phyloP scores from a whole-genome alignment of 2,329 filamentous ascomycete genomes.

The Pseudogymnoascus sp. region DNA sequence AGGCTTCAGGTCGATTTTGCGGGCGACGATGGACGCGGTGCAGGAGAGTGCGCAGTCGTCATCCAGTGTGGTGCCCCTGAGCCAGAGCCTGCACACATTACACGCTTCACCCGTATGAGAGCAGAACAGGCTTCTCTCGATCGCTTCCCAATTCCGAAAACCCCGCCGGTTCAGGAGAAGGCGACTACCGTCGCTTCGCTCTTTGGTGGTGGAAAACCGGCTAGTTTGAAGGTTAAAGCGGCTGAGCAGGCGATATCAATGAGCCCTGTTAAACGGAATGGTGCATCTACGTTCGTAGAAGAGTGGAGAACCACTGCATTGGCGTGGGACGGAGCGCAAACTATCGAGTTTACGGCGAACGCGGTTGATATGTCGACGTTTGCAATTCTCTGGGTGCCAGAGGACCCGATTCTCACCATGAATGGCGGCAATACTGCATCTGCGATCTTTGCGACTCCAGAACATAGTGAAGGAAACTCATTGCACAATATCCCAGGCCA shows the following conservation, averaged over 20 bases:
- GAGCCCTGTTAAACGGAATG: slow-evolving; percentile 17
- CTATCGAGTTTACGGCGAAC: slow-evolving; percentile 59
- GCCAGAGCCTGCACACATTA: slow-evolving; percentile 38
- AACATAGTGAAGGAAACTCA: slow-evolving; percentile 17
- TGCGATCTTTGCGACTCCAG: slow-evolving; percentile 22
- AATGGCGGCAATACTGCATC: slow-evolving; percentile 36
- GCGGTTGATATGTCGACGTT: slow-evolving; percentile 69
- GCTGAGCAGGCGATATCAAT: slow-evolving; percentile 22
- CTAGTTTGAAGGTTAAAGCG: slow-evolving; percentile 17
- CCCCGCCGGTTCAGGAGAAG: slow-evolving; percentile 21
- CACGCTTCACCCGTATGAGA: slow-evolving; percentile 50
- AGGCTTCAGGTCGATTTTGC: slow-evolving; percentile 84
- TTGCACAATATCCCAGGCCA: slow-evolving; percentile 70
- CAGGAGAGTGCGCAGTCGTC: slow-evolving; percentile 70
- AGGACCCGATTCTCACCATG: slow-evolving; percentile 66
- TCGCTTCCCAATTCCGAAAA: slow-evolving; percentile 27
- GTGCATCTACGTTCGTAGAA: slow-evolving; percentile 38
- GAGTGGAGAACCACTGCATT: slow-evolving; percentile 62
- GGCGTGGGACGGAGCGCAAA: slow-evolving; percentile 52
- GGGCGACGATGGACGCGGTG: slow-evolving; percentile 65
- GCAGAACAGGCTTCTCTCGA: slow-evolving; percentile 26
- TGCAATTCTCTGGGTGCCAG: slow-evolving; percentile 61
- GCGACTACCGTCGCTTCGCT: slow-evolving; percentile 24
- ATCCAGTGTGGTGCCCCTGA: slow-evolving; percentile 54
- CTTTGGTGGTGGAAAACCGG: slow-evolving; percentile 26